A percentile compares a stretch with the other conserved stretches of the same genome.
These are phyloP conservation scores for Verticillium nubilum DNA, from an alignment of 2,329 filamentous ascomycete species.

Conservation along the genomic window DNA sequence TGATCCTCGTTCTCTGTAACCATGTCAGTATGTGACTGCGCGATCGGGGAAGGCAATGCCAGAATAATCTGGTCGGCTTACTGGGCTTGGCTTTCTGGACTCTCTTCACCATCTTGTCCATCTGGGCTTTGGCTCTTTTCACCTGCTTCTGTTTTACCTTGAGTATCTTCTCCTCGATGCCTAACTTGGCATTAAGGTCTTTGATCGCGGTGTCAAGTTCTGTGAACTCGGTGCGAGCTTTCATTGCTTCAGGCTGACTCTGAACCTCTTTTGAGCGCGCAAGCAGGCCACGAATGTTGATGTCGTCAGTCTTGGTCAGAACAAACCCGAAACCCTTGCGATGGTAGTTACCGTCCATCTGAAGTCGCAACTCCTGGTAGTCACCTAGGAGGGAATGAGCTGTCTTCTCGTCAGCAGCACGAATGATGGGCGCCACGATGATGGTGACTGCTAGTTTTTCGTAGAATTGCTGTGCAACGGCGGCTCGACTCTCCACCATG, in stretches of 20 bases:
- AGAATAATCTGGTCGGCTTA: too few species aligned
- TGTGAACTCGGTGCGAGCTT: too few species aligned
- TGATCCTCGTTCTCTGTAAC: not conserved
- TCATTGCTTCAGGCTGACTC: not conserved
- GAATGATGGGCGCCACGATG: conserved; percentile 17
- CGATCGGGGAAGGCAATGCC: too few species aligned
- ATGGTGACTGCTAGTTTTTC: conserved; percentile 18
- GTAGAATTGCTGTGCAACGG: conserved; percentile 14
- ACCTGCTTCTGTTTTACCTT: not conserved
- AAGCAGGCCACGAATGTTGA: conserved; percentile 3
- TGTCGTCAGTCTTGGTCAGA: conserved; percentile 21
- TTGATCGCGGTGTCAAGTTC: not conserved
- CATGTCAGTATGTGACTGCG: not conserved
- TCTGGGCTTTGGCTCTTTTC: not conserved
- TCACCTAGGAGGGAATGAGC: conserved; percentile 16
- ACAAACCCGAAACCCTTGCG: conserved; percentile 17
- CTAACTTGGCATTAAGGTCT: not conserved
- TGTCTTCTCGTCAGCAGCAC: conserved; percentile 21
- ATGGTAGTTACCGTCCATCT: conserved; percentile 19
- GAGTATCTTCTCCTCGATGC: not conserved
- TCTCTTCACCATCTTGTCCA: not conserved
- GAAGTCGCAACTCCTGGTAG: conserved; percentile 18
- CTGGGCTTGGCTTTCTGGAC: not conserved
- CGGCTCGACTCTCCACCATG: conserved; percentile 15
- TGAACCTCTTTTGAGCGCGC: not conserved